These are phyloP conservation scores for Ascochyta lentis DNA, from an alignment of 2,329 filamentous ascomycete species.

Conservation along the genomic window DNA sequence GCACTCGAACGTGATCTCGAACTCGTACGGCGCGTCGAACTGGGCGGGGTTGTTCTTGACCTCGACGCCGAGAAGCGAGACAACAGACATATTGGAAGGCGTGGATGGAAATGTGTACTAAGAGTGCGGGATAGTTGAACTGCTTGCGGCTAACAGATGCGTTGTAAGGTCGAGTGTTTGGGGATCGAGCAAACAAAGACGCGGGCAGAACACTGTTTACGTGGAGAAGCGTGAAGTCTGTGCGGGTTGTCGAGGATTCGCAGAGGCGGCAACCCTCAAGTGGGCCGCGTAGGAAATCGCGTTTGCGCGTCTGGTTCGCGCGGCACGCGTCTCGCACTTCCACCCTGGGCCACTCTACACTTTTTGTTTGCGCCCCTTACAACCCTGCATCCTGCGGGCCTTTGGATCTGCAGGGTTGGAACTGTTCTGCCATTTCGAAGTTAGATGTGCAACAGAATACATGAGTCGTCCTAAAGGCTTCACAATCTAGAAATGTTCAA, in stretches of 20 bases:
- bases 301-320: slow-evolving; percentile 10
- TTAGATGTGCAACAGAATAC: too few species aligned
- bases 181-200: slow-evolving; percentile 2
- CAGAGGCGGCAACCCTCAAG: neutral
- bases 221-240: slow-evolving; percentile 6
- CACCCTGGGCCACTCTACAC: neutral
- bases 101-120: slow-evolving; percentile 10
- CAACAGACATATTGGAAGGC: slow-evolving; percentile 79
- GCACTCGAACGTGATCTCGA: slow-evolving; percentile 99
- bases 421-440: too few species aligned
- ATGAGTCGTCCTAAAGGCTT: too few species aligned
- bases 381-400: neutral
- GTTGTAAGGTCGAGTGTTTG: neutral
- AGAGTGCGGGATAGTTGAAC: neutral
- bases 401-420: too few species aligned
- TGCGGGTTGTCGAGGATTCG: slow-evolving; percentile 14
- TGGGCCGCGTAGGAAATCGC: slow-evolving; percentile 2
- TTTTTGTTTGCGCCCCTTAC: neutral
- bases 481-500: too few species aligned
- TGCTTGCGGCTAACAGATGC: neutral
- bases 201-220: slow-evolving; percentile 12
- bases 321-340: slow-evolving; percentile 1
- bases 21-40: slow-evolving; percentile 91
- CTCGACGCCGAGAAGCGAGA: slow-evolving; percentile 93
- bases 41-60: slow-evolving; percentile 96